Evolutionary conservation across 2,329 filamentous ascomycete genomes (phyloP).

Genomic region (Penicillium occitanis): DNA sequence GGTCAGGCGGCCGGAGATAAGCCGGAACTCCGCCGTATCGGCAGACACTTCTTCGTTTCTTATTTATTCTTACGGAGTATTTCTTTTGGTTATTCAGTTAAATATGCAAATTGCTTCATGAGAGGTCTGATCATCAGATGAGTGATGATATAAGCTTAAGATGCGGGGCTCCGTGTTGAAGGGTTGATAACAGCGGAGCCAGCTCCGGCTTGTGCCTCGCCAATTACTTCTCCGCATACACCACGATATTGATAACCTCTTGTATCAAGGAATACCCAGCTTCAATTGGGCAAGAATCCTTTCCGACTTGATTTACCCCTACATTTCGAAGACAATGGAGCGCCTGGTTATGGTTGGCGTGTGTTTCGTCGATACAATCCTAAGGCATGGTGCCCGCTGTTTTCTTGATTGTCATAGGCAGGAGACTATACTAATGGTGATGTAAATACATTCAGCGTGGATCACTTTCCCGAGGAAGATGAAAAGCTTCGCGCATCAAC

Average conservation of each 20-base stretch:
- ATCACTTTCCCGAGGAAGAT: slow-evolving; percentile 68
- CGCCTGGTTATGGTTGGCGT: slow-evolving; percentile 65
- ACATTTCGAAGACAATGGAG: slow-evolving; percentile 31
- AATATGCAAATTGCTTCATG: too few species aligned
- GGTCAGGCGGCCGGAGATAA: slow-evolving; percentile 17
- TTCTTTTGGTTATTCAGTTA: too few species aligned
- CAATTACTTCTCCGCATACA: background rate
- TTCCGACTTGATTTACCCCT: background rate
- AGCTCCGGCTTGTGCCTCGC: background rate
- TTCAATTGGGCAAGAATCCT: background rate
- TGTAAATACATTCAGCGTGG: slow-evolving; percentile 51
- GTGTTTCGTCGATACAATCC: slow-evolving; percentile 70
- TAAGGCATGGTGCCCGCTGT: slow-evolving; percentile 51
- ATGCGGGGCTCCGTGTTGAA: background rate
- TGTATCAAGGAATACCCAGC: background rate
- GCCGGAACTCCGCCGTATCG: background rate
- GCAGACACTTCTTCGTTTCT: background rate
- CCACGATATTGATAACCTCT: background rate
- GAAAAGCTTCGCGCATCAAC: slow-evolving; percentile 67
- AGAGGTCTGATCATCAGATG: background rate
- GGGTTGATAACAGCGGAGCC: background rate
- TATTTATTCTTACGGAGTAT: too few species aligned
- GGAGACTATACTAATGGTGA: background rate
- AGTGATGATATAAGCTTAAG: background rate
- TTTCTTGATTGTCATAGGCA: background rate